A percentile compares a stretch with the other conserved stretches of the same genome.
These are phyloP conservation scores for Ceratocystiopsis sp. DNA, from an alignment of 2,329 filamentous ascomycete species.

Conservation along the genomic window DNA sequence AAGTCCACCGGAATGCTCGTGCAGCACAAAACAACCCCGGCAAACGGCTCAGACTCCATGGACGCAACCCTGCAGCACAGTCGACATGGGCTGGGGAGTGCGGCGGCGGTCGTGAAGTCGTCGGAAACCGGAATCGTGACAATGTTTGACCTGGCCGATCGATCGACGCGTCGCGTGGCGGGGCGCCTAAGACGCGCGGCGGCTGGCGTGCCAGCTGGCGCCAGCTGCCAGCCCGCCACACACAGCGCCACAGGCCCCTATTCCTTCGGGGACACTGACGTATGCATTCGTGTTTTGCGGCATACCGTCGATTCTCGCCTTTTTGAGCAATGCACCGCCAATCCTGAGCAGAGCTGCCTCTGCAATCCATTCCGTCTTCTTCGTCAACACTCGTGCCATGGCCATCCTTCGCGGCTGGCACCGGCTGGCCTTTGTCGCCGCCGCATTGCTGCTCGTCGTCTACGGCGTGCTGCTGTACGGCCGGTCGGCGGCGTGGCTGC, in stretches of 20 bases:
- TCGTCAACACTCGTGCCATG: not conserved
- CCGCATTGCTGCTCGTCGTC: not conserved
- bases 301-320: too few relatives aligned
- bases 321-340: too few relatives aligned
- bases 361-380: not conserved
- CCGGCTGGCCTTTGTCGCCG: not conserved
- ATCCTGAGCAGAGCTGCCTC: too few relatives aligned
- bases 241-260: too few relatives aligned
- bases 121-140: too few relatives aligned
- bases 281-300: too few relatives aligned
- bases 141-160: too few relatives aligned
- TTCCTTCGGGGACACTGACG: too few relatives aligned
- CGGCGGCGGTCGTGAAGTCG: not conserved
- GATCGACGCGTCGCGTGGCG: not conserved
- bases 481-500: slow-evolving; percentile 1
- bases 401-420: slow-evolving; percentile 1
- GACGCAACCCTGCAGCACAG: not conserved
- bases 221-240: too few relatives aligned
- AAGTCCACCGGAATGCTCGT: slow-evolving; percentile 68
- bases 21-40: slow-evolving; percentile 67
- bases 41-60: slow-evolving; percentile 24
- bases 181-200: not conserved
- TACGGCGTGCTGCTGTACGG: slow-evolving; percentile 5
- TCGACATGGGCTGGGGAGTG: slow-evolving; percentile 4
- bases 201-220: too few relatives aligned